Conservation (phyloP, 108 stramenopile species). For the Cyclostephanos tholiformis region DNA sequence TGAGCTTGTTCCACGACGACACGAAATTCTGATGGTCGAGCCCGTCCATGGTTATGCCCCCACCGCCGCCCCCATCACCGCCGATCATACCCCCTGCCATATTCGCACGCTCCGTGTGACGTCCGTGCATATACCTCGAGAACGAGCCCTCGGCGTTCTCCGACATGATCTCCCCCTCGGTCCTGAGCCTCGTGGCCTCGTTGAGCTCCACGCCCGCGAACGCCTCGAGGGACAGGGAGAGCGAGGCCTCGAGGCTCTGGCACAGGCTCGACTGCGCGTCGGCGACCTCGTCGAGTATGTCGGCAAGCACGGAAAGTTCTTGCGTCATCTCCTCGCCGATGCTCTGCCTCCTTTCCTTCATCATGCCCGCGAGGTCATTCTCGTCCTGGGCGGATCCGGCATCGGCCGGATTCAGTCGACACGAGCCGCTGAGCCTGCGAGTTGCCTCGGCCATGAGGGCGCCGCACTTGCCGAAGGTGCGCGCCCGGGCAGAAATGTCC, state of each 20-base stretch:
- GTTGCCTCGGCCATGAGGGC: slow-evolving; percentile 85
- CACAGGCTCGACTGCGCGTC: slow-evolving; percentile 80
- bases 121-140: slow-evolving; percentile 76
- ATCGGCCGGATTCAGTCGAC: slow-evolving; percentile 56
- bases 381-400: slow-evolving; percentile 10
- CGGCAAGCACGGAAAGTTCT: slow-evolving; percentile 57
- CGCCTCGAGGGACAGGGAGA: slow-evolving; percentile 72
- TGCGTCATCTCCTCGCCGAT: slow-evolving; percentile 78
- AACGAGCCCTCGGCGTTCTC: slow-evolving; percentile 75
- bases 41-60: slow-evolving; percentile 25
- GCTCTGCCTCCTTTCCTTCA: slow-evolving; percentile 52
- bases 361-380: slow-evolving; percentile 18
- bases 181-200: slow-evolving; percentile 60
- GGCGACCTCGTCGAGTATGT: slow-evolving; percentile 82
- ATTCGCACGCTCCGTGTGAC: slow-evolving; percentile 63
- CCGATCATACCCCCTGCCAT: slow-evolving; percentile 30
- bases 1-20: slow-evolving; percentile 74
- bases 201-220: slow-evolving; percentile 64
- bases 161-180: slow-evolving; percentile 66
- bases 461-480: slow-evolving; percentile 83
- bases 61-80: slow-evolving; percentile 14
- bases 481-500: slow-evolving; percentile 76
- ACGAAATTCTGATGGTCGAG: slow-evolving; percentile 43
- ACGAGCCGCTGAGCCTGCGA: slow-evolving; percentile 67
- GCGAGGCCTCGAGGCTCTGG: slow-evolving; percentile 73